phyloP scores from a whole-genome alignment of 2,329 filamentous ascomycete genomes.

The Hypocrella siamensis region DNA sequence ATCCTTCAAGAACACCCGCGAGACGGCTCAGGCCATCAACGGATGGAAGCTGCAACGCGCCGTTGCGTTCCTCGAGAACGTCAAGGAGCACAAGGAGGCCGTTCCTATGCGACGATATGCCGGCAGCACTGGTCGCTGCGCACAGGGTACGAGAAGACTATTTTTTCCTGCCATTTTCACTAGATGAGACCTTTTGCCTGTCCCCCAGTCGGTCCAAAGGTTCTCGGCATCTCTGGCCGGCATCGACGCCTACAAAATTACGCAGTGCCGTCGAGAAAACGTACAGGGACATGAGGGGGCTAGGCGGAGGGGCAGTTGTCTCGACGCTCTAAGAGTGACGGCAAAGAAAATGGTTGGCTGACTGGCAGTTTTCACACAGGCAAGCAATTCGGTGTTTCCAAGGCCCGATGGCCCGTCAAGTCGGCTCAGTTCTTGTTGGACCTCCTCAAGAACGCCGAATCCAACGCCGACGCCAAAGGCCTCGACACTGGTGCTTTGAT shows the following conservation, averaged over 20 bases:
- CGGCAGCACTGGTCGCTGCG: conserved; percentile 85
- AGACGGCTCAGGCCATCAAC: conserved; percentile 98
- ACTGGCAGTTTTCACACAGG: conserved; percentile 36
- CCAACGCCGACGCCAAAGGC: conserved; percentile 93
- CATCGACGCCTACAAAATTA: too few species aligned
- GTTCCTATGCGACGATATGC: conserved; percentile 97
- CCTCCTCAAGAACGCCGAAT: conserved; percentile 94
- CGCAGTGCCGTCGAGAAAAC: too few species aligned
- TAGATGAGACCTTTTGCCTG: too few species aligned
- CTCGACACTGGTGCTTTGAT: conserved; percentile 94
- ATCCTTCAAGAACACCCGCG: conserved; percentile 99
- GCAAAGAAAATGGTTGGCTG: conserved; percentile 8
- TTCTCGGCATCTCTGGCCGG: too few species aligned
- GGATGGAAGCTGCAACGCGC: conserved; percentile 96
- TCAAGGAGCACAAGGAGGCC: conserved; percentile 91
- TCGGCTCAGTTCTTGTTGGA: conserved; percentile 95
- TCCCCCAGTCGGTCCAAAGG: too few species aligned
- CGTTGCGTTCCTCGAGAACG: conserved; percentile 94
- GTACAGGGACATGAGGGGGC: too few species aligned
- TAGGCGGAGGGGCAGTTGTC: too few species aligned
- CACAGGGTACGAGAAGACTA: conserved; percentile 64
- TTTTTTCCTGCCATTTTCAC: background rate
- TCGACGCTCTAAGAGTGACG: too few species aligned
- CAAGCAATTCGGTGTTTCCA: conserved; percentile 97
- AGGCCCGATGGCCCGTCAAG: conserved; percentile 98